These are phyloP conservation scores for Didymosphaeria variabile DNA, from an alignment of 2,329 filamentous ascomycete species.

Conservation along the genomic window DNA sequence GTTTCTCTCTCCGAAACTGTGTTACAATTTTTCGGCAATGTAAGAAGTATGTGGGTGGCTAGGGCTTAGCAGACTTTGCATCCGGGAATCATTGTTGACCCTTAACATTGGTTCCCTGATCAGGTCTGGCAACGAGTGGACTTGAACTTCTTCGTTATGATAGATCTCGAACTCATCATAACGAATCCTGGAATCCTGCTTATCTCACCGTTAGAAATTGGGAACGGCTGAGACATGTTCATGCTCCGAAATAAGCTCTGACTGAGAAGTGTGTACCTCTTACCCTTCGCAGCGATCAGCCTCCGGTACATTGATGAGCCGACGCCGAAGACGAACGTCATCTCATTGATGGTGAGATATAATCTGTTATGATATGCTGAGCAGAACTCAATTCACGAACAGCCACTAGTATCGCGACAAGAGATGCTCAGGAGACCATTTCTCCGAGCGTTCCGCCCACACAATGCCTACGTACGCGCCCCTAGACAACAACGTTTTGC, in stretches of 20 bases:
- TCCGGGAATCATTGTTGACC: too few relatives aligned
- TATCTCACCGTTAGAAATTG: background rate
- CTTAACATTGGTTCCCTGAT: too few relatives aligned
- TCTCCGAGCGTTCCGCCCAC: constrained; percentile 17
- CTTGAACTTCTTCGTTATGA: background rate
- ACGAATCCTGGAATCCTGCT: background rate
- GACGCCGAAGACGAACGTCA: constrained; percentile 9
- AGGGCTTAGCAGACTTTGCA: too few relatives aligned
- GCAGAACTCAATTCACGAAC: background rate
- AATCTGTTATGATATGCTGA: background rate
- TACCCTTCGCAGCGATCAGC: background rate
- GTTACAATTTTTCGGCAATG: too few relatives aligned
- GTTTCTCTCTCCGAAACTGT: too few relatives aligned
- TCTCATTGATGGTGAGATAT: background rate
- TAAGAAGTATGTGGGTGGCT: too few relatives aligned
- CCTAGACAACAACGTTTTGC: constrained; percentile 29
- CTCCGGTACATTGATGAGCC: constrained; percentile 7
- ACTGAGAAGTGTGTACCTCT: background rate
- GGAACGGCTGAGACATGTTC: background rate
- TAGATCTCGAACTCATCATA: background rate
- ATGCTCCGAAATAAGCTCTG: background rate
- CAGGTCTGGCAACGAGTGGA: background rate
- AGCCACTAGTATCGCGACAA: background rate
- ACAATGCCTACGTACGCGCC: constrained; percentile 10
- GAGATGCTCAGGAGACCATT: constrained; percentile 23